These are phyloP conservation scores for Fennellomyces sp. DNA, from an alignment of 371 early-diverging fungal species.

Conservation along the genomic window DNA sequence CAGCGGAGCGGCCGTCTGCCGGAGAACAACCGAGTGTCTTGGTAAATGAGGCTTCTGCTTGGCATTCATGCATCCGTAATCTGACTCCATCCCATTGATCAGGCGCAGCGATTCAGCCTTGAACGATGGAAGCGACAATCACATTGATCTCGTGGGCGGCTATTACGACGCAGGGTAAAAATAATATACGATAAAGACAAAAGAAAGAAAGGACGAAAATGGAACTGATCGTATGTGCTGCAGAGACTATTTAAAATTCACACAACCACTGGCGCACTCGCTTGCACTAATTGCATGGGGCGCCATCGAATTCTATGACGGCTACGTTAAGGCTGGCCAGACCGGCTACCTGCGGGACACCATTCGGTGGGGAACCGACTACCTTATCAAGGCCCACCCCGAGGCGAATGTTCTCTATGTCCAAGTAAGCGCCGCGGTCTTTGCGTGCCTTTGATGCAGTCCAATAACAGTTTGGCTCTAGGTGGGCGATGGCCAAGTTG, in stretches of 20 bases:
- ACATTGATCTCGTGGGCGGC: conserved; percentile 49
- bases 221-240: neutral
- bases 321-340: conserved; percentile 58
- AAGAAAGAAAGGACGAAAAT: neutral
- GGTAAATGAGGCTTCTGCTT: conserved; percentile 21
- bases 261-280: conserved; percentile 58
- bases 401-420: conserved; percentile 36
- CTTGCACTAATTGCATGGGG: conserved; percentile 61
- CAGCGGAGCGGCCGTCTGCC: conserved; percentile 57
- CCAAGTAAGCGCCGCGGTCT: neutral
- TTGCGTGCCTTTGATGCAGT: no score
- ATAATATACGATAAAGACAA: neutral
- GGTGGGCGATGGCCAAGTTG: conserved; percentile 29
- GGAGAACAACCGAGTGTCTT: conserved; percentile 45
- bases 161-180: conserved; percentile 43
- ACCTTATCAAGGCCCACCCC: conserved; percentile 60
- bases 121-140: conserved; percentile 47
- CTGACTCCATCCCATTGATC: no score
- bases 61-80: neutral
- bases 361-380: conserved; percentile 69
- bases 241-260: conserved; percentile 68
- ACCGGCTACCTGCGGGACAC: conserved; percentile 46
- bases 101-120: conserved; percentile 57
- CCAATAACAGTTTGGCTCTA: conserved; percentile 8
- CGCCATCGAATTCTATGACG: conserved; percentile 57